Evolutionary conservation across 441 rosid genomes (phyloP).

Genomic region (Syzygium malaccense): DNA sequence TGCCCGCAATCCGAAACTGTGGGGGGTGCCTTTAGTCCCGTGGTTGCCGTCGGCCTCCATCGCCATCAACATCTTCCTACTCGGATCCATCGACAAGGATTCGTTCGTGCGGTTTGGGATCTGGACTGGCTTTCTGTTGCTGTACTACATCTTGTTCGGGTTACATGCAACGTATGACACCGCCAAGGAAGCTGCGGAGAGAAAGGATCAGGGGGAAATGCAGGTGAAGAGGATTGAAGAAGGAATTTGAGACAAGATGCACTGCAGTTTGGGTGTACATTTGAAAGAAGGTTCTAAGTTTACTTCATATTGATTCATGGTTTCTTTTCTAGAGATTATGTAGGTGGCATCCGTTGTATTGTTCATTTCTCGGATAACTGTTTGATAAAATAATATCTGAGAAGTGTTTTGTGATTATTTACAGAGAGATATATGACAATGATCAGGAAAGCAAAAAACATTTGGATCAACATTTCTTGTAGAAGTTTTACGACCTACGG

Average conservation of each 20-base stretch:
- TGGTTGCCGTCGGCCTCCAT: conserved; percentile 62
- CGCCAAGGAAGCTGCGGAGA: conserved; percentile 17
- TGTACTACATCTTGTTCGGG: conserved; percentile 50
- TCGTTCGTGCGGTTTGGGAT: conserved; percentile 50
- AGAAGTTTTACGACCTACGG: background rate
- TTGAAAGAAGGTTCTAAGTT: background rate
- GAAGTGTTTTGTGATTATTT: background rate
- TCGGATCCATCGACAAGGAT: conserved; percentile 50
- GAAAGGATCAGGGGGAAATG: background rate
- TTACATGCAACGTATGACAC: conserved; percentile 59
- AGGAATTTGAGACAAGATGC: background rate
- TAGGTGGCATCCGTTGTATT: background rate
- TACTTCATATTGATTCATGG: background rate
- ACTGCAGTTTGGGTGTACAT: background rate
- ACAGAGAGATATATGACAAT: background rate
- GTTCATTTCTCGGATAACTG: background rate
- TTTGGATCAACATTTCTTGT: background rate
- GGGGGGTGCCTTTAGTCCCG: conserved; percentile 64
- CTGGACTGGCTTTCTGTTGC: conserved; percentile 45
- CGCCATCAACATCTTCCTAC: conserved; percentile 50
- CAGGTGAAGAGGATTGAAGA: background rate
- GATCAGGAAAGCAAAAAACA: background rate
- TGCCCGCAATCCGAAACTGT: conserved; percentile 54
- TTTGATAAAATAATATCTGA: background rate
- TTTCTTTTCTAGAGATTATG: background rate